Percentiles rank a stretch among this genome's conserved stretches.
phyloP scores from a whole-genome alignment of 2,329 filamentous ascomycete species.

The Ophiostoma sp. region DNA sequence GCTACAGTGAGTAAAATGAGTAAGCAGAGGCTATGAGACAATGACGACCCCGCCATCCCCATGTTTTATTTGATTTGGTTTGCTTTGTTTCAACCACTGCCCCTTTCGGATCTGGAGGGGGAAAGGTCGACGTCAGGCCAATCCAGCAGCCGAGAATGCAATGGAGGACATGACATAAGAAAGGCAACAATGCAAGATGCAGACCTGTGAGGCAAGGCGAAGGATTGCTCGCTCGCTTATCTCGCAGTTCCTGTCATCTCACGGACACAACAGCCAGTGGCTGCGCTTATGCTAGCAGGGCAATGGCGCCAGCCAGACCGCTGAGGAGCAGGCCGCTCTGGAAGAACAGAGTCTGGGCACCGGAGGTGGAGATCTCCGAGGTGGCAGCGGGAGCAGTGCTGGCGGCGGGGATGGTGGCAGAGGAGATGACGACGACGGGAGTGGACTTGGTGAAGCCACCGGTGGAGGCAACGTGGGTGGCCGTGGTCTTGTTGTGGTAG shows the following conservation, averaged over 20 bases:
- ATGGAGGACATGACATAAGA: conserved; percentile 12
- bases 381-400: conserved; percentile 21
- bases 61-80: background rate
- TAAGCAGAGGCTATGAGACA: background rate
- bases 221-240: background rate
- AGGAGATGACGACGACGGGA: conserved; percentile 10
- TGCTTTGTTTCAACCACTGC: background rate
- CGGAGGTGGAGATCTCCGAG: conserved; percentile 26
- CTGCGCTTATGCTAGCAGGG: conserved; percentile 35
- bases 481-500: conserved; percentile 29
- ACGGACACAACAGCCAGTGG: background rate
- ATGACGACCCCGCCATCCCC: conserved; percentile 10
- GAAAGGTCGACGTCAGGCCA: conserved; percentile 15
- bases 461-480: conserved; percentile 24
- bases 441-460: conserved; percentile 19
- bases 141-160: conserved; percentile 26
- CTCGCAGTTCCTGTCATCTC: background rate
- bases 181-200: conserved; percentile 8
- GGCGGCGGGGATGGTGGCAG: conserved; percentile 26
- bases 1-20: background rate
- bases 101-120: conserved; percentile 5
- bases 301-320: conserved; percentile 38
- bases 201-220: background rate
- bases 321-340: conserved; percentile 39
- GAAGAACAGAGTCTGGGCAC: conserved; percentile 36